Conservation (phyloP, 441 rosid species). For the Croton setiger region DNA sequence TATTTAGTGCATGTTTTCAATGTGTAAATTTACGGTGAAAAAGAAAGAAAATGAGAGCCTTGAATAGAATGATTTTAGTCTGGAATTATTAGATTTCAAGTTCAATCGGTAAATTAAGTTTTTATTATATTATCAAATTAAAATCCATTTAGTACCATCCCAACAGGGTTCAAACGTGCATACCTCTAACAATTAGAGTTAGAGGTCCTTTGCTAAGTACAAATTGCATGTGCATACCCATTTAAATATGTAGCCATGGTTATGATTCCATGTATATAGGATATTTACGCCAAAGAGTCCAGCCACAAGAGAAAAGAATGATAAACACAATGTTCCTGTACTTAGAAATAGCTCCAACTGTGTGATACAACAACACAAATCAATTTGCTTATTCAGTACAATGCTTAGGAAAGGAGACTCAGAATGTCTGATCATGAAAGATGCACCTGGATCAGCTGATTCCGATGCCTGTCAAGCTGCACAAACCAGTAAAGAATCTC, state of each 20-base stretch:
- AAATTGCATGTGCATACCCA: conserved; percentile 40
- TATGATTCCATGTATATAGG: conserved; percentile 70
- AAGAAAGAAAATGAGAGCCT: too few species aligned
- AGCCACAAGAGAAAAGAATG: conserved; percentile 68
- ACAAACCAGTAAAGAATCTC: conserved; percentile 5
- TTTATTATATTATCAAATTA: too few species aligned
- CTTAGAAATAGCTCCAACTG: conserved; percentile 89
- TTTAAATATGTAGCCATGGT: conserved; percentile 74
- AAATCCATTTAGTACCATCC: too few species aligned
- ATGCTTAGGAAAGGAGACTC: neutral
- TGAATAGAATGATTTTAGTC: too few species aligned
- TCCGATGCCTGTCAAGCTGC: conserved; percentile 98
- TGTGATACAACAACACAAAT: conserved; percentile 19
- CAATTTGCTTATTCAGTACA: neutral
- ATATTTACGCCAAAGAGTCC: conserved; percentile 92
- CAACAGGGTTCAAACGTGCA: too few species aligned
- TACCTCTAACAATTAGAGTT: too few species aligned
- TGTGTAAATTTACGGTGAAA: too few species aligned
- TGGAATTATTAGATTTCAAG: too few species aligned
- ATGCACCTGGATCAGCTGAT: conserved; percentile 92
- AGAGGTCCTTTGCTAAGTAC: neutral
- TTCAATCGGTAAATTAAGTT: too few species aligned
- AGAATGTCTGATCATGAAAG: neutral
- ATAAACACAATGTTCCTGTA: conserved; percentile 66
- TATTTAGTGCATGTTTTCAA: too few species aligned